phyloP scores from a whole-genome alignment of 495 filamentous ascomycete genomes.

The Letharia lupina region DNA sequence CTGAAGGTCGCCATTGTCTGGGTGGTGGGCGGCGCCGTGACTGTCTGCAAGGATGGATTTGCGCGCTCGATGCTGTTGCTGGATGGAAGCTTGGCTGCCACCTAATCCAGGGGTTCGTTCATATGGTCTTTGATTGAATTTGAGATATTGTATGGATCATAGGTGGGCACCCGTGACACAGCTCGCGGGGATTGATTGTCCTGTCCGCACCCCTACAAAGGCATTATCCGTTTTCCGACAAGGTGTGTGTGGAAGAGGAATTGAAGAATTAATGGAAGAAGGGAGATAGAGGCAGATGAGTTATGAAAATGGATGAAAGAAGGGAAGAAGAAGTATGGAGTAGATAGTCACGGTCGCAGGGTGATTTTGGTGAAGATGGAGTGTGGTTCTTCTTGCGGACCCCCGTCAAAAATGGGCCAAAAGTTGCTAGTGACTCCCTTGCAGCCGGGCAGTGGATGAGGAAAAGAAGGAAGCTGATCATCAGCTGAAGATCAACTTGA shows the following conservation, averaged over 20 bases:
- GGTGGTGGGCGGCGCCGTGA: conserved; percentile 7
- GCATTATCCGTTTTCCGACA: background rate
- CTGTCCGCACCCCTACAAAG: background rate
- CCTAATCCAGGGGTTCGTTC: conserved; percentile 4
- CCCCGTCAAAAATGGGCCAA: background rate
- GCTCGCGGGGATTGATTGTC: conserved; percentile 2
- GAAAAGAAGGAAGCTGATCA: conserved; percentile 3
- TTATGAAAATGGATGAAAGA: background rate
- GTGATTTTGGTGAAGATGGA: background rate
- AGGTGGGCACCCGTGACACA: background rate
- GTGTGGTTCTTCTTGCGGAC: background rate
- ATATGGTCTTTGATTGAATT: conserved; percentile 5
- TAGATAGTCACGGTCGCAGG: background rate
- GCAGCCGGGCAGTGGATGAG: background rate
- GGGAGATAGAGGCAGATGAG: too few species aligned
- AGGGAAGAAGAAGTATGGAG: background rate
- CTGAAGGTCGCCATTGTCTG: conserved; percentile 3
- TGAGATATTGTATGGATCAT: background rate
- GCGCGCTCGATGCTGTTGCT: background rate
- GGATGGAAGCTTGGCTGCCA: background rate
- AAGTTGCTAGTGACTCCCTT: conserved; percentile 7
- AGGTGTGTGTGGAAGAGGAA: background rate
- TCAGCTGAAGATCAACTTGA: background rate
- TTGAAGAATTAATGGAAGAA: background rate
- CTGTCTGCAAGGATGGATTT: background rate